A percentile compares a stretch with the other conserved stretches of the same genome.
These are phyloP conservation scores for Trichoderma virens DNA, from an alignment of 495 filamentous ascomycete species.

Conservation along the genomic window DNA sequence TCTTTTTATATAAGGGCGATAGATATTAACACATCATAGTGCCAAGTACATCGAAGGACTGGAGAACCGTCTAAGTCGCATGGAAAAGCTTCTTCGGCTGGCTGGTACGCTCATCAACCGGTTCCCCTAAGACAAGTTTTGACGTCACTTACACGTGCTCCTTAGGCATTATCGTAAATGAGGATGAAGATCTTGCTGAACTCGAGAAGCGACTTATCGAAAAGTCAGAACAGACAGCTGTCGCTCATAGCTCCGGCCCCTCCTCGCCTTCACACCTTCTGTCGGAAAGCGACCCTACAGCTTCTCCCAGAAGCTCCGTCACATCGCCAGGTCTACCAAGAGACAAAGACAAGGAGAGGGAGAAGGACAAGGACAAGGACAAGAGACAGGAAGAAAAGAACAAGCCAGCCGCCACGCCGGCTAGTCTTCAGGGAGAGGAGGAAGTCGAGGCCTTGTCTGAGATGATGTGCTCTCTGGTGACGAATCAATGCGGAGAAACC, in stretches of 20 bases:
- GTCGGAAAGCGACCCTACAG: constrained; percentile 39
- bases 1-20: neutral
- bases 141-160: neutral
- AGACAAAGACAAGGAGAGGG: constrained; percentile 40
- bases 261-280: constrained; percentile 38
- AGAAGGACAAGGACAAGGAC: constrained; percentile 39
- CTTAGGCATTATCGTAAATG: constrained; percentile 65
- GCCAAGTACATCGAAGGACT: constrained; percentile 98
- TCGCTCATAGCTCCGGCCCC: constrained; percentile 37
- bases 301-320: constrained; percentile 48
- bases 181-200: constrained; percentile 82
- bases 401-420: constrained; percentile 22
- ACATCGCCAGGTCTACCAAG: constrained; percentile 53
- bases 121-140: neutral
- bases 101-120: constrained; percentile 48
- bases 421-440: constrained; percentile 38
- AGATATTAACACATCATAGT: constrained; percentile 31
- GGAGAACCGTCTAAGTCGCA: constrained; percentile 86
- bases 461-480: constrained; percentile 99
- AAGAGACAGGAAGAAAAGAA: constrained; percentile 39
- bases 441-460: constrained; percentile 89
- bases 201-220: constrained; percentile 76
- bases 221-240: constrained; percentile 41
- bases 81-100: constrained; percentile 83
- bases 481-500: constrained; percentile 91